These are phyloP conservation scores for Strobilomyces confusus DNA, from an alignment of 768 basidiomycete genomes.

Conservation along the genomic window DNA sequence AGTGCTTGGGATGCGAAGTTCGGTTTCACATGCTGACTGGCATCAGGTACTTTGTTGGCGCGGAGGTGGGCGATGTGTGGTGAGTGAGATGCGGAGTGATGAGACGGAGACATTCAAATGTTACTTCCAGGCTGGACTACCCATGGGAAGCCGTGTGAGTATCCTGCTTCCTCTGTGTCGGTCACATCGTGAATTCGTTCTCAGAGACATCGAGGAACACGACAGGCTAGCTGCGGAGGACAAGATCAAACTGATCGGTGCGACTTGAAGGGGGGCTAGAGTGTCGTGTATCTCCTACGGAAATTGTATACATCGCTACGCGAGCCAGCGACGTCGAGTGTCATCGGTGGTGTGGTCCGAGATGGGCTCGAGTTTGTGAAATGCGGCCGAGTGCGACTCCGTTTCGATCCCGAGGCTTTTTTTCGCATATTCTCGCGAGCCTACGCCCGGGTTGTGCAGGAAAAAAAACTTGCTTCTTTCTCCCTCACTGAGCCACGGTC, in stretches of 20 bases:
- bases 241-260: conserved; percentile 18
- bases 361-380: background rate
- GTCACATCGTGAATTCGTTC: background rate
- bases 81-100: conserved; percentile 43
- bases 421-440: conserved; percentile 1
- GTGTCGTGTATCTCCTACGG: background rate
- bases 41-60: conserved; percentile 74
- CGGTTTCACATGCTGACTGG: conserved; percentile 2
- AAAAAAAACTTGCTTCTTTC: conserved; percentile 9
- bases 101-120: background rate
- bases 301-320: background rate
- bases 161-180: background rate
- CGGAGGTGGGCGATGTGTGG: conserved; percentile 71
- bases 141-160: conserved; percentile 79
- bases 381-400: background rate
- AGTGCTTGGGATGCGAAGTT: conserved; percentile 22
- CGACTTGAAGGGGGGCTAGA: background rate
- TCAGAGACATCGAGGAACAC: conserved; percentile 73
- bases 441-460: background rate
- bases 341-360: background rate
- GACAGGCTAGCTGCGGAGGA: conserved; percentile 55
- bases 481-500: background rate
- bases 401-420: conserved; percentile 3
- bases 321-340: background rate
- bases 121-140: conserved; percentile 64